Evolutionary conservation across 305 asterid species (phyloP).

Genomic region (Rubia occidens): DNA sequence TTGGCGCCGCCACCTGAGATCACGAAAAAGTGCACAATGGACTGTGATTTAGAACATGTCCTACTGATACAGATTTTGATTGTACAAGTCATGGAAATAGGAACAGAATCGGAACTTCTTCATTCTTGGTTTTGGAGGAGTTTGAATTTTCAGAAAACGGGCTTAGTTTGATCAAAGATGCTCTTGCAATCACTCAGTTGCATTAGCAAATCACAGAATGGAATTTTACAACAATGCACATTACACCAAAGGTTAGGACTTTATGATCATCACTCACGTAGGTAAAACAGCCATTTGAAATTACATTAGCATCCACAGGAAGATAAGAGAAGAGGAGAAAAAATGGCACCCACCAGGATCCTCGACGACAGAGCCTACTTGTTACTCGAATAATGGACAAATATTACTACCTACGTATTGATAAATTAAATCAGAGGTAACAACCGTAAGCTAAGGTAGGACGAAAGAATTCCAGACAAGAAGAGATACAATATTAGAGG

Average conservation of each 20-base stretch:
- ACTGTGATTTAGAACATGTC: neutral
- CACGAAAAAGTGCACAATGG: too few relatives aligned
- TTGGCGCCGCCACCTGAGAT: slow-evolving; percentile 57
- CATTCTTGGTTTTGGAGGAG: neutral
- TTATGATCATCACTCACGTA: neutral
- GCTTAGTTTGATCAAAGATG: neutral
- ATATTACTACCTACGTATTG: neutral
- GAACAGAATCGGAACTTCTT: neutral
- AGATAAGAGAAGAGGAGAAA: slow-evolving; percentile 2
- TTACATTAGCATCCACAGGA: neutral
- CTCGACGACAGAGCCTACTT: neutral
- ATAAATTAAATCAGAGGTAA: neutral
- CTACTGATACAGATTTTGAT: neutral
- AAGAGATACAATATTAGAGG: neutral
- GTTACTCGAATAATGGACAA: neutral
- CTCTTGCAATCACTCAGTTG: neutral
- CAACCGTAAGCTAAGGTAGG: neutral
- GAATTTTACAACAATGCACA: neutral
- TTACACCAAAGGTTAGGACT: neutral
- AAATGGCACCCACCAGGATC: neutral
- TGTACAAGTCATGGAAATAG: neutral
- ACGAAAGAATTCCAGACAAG: neutral
- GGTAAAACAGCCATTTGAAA: neutral
- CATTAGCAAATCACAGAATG: neutral
- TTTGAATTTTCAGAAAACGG: neutral